A percentile compares a stretch with the other conserved stretches of the same genome.
Evolutionary conservation across 2,329 filamentous ascomycete genomes (phyloP).

Genomic region (Arthrobotrys pseudoclavata): DNA sequence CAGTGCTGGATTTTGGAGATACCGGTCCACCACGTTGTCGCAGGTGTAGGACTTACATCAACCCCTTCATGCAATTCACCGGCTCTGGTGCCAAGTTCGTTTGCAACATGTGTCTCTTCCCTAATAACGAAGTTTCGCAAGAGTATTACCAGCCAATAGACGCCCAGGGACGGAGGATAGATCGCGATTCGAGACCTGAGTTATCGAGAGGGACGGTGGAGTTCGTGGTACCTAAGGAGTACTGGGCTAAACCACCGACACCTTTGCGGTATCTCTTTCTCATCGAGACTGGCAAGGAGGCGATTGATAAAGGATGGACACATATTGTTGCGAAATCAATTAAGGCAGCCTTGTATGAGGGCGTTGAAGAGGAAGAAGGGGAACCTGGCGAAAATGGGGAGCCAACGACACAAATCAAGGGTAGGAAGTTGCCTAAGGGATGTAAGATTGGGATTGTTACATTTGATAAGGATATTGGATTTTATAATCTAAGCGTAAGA

Average conservation of each 20-base stretch:
- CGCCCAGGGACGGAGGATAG: constrained; percentile 85
- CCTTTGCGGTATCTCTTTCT: constrained; percentile 85
- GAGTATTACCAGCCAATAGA: constrained; percentile 96
- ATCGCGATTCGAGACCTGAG: constrained; percentile 89
- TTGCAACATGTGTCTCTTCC: constrained; percentile 97
- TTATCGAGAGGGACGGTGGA: constrained; percentile 92
- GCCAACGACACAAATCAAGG: constrained; percentile 65
- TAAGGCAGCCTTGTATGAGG: constrained; percentile 83
- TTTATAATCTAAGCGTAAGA: constrained; percentile 90
- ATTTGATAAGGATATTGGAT: constrained; percentile 96
- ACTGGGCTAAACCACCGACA: constrained; percentile 93
- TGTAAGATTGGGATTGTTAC: constrained; percentile 95
- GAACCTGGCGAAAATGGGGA: constrained; percentile 65
- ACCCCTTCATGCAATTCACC: constrained; percentile 98
- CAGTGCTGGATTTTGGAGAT: constrained; percentile 95
- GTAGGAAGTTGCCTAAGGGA: constrained; percentile 75
- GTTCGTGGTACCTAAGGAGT: constrained; percentile 97
- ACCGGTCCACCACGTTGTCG: constrained; percentile 89
- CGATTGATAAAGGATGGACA: constrained; percentile 89
- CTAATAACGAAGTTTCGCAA: constrained; percentile 84
- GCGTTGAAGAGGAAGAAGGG: constrained; percentile 69
- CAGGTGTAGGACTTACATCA: constrained; percentile 95
- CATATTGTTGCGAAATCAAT: constrained; percentile 93
- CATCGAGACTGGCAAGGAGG: constrained; percentile 92
- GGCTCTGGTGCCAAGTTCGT: constrained; percentile 95